Percentiles rank a stretch among this genome's conserved stretches.
Conservation (phyloP, 2,329 filamentous ascomycete species). For the Hypoxylon sp. region DNA sequence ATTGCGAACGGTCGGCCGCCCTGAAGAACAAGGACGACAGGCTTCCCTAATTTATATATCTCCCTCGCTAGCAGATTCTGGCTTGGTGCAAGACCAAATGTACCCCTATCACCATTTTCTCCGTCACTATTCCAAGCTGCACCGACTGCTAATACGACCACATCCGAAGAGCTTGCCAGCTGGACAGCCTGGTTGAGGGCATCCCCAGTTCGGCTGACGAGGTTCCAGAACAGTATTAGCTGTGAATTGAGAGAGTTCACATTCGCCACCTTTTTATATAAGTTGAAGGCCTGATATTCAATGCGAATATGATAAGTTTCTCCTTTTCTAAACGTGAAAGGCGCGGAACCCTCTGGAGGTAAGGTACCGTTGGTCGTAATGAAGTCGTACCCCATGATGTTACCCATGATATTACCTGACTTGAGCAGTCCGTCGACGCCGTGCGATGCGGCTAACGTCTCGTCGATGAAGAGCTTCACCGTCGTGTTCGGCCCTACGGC, state of each 20-base stretch:
- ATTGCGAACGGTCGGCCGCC: slow-evolving; percentile 60
- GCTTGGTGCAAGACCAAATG: slow-evolving; percentile 55
- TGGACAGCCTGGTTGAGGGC: slow-evolving; percentile 54
- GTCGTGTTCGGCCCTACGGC: slow-evolving; percentile 60
- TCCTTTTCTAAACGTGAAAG: slow-evolving; percentile 58
- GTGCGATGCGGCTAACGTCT: slow-evolving; percentile 49
- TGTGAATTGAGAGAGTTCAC: slow-evolving; percentile 60
- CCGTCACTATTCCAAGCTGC: slow-evolving; percentile 63
- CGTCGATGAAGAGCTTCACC: slow-evolving; percentile 57
- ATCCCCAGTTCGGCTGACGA: slow-evolving; percentile 56
- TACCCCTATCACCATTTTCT: slow-evolving; percentile 59
- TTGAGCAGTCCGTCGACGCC: slow-evolving; percentile 48
- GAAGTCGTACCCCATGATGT: slow-evolving; percentile 59
- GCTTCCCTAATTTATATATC: slow-evolving; percentile 58
- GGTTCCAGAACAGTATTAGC: slow-evolving; percentile 62
- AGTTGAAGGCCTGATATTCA: slow-evolving; percentile 61
- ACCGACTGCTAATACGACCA: slow-evolving; percentile 59
- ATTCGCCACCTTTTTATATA: slow-evolving; percentile 58
- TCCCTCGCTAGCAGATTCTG: slow-evolving; percentile 57
- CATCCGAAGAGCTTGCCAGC: slow-evolving; percentile 56
- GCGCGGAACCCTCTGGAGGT: slow-evolving; percentile 55
- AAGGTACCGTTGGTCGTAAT: slow-evolving; percentile 56
- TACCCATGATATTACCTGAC: slow-evolving; percentile 57
- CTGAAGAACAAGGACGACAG: slow-evolving; percentile 59
- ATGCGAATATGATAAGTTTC: slow-evolving; percentile 57